Base-by-base conservation (phyloP, 2,329 filamentous ascomycete species). In the Mariannaea sp. region DNA sequence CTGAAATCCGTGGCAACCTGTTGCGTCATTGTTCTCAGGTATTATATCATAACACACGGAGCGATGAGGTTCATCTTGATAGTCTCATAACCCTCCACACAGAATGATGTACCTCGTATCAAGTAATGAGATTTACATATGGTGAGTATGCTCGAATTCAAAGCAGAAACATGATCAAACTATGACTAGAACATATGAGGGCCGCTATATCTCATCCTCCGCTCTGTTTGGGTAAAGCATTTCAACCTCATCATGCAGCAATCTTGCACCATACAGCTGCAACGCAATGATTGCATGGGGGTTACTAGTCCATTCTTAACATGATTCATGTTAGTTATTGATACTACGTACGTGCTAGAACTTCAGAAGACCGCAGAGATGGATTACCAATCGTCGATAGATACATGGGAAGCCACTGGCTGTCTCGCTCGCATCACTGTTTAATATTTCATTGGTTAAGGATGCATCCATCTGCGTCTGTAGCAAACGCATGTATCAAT, bases 231-330 rank as follows among this genome's bases (percentile, higher is more conserved):
- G 9, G 9, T n/a, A 12, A 32, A 32, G 29, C 29, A 32, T 12
- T 20, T 19, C 17, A 45, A 26, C 48, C 41, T 55, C 48, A 55
- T 55, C 22, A 33, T 47, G 32, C 39, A 32, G 41, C 38, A 19
- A 19, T 52, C 36, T 55, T 52, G 36, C 42, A 42, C 48, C 42
- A 55, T 55, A n/a, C 16, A 10, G 5, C 10, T 40, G 26, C 27
- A 45, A 16, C 8, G 20, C 42, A 8, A 2, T 46, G 14, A 12
- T 4, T 24, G 22, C 22, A 17, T 5, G 5, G 13, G 10, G 22
- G 13, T 19, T 17, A 26, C 42, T 30, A 55, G 43, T 43, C 53
- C 5, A 10, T 4, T 13, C 30, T n/a, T 26, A 12, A 22, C 42
- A 39, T 45, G 39, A 51, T 45, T 45, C 42, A 51, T 41, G 39